phyloP scores from a whole-genome alignment of 163 green algal species.

The Chlamydomonas reinhardtii region DNA sequence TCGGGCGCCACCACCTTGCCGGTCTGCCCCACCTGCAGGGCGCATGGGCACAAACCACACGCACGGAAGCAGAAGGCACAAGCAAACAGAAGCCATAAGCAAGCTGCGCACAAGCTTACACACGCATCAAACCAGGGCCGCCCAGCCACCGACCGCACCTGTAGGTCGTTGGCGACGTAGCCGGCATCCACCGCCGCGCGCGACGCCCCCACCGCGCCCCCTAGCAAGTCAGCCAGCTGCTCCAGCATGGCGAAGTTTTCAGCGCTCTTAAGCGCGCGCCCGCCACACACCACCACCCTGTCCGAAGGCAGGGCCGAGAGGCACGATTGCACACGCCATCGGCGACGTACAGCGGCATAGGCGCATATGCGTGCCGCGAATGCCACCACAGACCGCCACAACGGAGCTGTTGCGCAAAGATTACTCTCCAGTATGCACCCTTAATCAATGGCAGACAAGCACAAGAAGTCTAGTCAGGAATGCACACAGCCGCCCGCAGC shows the following conservation, averaged over 20 bases:
- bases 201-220: constrained; percentile 90
- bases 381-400: too few species aligned
- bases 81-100: not conserved
- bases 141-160: constrained; percentile 70
- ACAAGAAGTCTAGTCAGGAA: too few species aligned
- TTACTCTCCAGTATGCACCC: too few species aligned
- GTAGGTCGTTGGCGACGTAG: constrained; percentile 90
- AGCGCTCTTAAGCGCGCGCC: constrained; percentile 83
- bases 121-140: not conserved
- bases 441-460: too few species aligned
- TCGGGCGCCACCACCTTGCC: constrained; percentile 96
- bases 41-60: too few species aligned
- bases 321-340: too few species aligned
- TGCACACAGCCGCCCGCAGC: not conserved
- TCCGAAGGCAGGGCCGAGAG: too few species aligned
- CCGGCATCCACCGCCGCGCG: constrained; percentile 94
- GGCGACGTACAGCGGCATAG: too few species aligned
- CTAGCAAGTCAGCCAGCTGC: constrained; percentile 87
- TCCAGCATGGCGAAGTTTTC: constrained; percentile 89
- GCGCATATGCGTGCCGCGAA: too few species aligned
- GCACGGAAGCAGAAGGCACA: too few species aligned
- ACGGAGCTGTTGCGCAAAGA: too few species aligned
- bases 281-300: constrained; percentile 75
- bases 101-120: too few species aligned
- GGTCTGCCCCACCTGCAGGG: constrained; percentile 92